Base-by-base conservation (phyloP, 495 filamentous ascomycete genomes). In the Cetradonia linearis region DNA sequence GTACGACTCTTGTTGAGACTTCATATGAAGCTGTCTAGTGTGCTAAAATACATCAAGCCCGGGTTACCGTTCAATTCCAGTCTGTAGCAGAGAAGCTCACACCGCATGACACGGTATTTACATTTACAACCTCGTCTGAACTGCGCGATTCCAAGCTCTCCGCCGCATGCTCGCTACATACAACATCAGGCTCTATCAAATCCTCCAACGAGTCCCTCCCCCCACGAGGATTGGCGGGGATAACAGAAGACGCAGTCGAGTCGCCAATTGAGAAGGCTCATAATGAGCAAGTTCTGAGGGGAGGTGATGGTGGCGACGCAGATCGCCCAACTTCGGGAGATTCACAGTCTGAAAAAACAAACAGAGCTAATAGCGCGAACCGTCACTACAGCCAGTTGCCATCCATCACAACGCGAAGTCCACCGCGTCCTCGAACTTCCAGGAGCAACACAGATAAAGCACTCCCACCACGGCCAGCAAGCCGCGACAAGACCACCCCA, bases 21-120 rank as follows among this genome's bases (percentile, higher is more conserved):
- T 33, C 2, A 23, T 10, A 27, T 36, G 37, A 30, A 56, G 13
- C 49, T 50, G 53, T 33, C 59, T 44, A 60, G 18, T 37, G 37
- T 65, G 53, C 36, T 59, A 42, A 59, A 33, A 52, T 42, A 27
- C 30, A n/a, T 11, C 54, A 63, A 97, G 93, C 91, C 57, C 91
- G 93, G 63, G 88, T 88, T 30, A 82, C 88, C n/a, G 93, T 98
- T 10, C 94, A 98, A 70, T 96, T 95, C 67, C 86, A 87, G 60
- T 84, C 88, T 34, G 74, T 98, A 50, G 80, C 83, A 50, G 91
- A 97, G 65, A 85, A 83, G 56, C 95, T 96, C 71, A 81, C 85
- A 44, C 92, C 91, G 2, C 86, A 91, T 72, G 92, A 97, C 69
- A 88, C 88, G 5, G 79, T 84, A 20, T 87, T 95, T 68, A 74